Base-by-base conservation (phyloP, 2,329 filamentous ascomycete species). In the Fusarium falciforme region DNA sequence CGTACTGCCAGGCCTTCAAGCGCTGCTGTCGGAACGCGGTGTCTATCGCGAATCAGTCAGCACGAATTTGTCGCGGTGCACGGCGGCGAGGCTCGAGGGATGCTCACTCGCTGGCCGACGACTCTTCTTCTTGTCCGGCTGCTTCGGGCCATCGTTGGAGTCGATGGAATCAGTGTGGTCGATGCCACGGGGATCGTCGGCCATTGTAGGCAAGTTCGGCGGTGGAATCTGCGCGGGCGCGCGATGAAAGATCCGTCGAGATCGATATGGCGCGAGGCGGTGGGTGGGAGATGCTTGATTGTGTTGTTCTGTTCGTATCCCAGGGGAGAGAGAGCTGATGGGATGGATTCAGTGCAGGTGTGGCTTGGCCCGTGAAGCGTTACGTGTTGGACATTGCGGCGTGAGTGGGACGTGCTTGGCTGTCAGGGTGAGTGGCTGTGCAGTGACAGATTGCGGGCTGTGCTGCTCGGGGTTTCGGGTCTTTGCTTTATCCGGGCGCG, bases 1-100 rank as follows among this genome's bases (percentile, higher is more conserved):
- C 94, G 84, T 88, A 97, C 93, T 99, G 96, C 96, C 96, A 99
- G 86, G 96, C 96, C 86, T 98, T 98, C 83, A 99, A 86, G 81
- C 96, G 92, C 85, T 99, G 96, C 83, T 99, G 96, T 79, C 96
- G 91, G 82, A 98, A 99, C 12, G 96, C 96, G 68, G 96, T 98
- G 86, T 98, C 94, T 97, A 80, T 70, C 40, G 66, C 60, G 22
- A 52, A 59, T 40, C 22, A 71, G 66, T 81, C 66, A 80, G 72
- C 55, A 61, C 58, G 40, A 12, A 20, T 22, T 66, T 31, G 40
- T 61, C 20, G 27, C 38, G 60, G n/a, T 54, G 66, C 71, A 59
- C 47, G 66, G 57, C 66, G 40, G 16, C 47, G 6, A 20, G 54
- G 52, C 54, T 64, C 59, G 58, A 73, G 36, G 65, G 84, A 84